Evolutionary conservation across 345 rosid species (phyloP).

Genomic region (Syzygium aromaticum): DNA sequence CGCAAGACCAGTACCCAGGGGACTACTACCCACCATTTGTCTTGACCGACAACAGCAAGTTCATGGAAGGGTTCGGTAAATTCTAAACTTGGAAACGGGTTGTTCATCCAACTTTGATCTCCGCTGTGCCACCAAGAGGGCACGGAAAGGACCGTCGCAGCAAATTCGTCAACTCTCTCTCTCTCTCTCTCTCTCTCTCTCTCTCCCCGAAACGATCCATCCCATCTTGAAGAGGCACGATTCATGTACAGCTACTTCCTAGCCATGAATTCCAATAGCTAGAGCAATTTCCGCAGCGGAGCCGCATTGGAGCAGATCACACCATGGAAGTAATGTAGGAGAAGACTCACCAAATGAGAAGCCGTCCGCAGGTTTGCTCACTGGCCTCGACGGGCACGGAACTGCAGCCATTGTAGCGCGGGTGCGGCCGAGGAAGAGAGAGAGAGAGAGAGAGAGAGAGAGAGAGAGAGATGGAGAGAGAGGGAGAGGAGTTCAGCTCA

Average conservation of each 20-base stretch:
- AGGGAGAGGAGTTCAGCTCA: background rate
- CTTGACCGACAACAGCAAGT: background rate
- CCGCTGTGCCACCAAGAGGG: background rate
- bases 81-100: background rate
- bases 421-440: background rate
- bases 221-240: background rate
- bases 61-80: background rate
- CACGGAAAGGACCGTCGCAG: background rate
- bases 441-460: background rate
- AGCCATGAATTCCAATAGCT: background rate
- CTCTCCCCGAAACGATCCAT: background rate
- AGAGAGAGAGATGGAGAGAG: no score
- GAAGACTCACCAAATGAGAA: background rate
- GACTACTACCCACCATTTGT: background rate
- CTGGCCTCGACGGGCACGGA: background rate
- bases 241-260: background rate
- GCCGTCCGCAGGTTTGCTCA: background rate
- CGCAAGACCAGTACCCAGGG: background rate
- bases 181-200: background rate
- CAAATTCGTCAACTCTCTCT: background rate
- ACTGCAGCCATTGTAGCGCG: background rate
- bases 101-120: background rate
- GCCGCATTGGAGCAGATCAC: background rate
- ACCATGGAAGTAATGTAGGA: background rate
- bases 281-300: background rate